Base-by-base conservation (phyloP, 1,284 basidiomycete genomes). In the Stereum hirsutum region DNA sequence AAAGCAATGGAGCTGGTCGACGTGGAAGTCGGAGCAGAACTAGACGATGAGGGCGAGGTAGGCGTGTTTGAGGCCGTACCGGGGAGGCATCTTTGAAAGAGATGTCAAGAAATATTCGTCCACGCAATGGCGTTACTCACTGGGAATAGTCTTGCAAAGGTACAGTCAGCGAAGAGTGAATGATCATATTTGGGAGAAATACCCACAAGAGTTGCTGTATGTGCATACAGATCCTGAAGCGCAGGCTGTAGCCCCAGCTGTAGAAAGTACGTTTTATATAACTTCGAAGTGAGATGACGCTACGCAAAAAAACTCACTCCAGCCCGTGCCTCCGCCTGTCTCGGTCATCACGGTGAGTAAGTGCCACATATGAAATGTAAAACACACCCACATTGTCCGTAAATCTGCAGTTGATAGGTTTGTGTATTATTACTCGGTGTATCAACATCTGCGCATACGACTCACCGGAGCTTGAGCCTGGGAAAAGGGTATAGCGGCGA, bases 41-140 rank as follows among this genome's bases (percentile, higher is more conserved):
- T 41, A 4, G 52, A 51, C n/a, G 47, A n/a, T n/a, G n/a, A 26
- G 11, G 46, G 31, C 15, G 52, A 21, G 2, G 56, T 38, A 17
- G 49, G 19, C 4, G 52, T 30, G 28, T 8, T 27, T 7, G 55
- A 20, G 1, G 56, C 47, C 33, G 56, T 45, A 25, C 58, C 54
- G 17, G 62, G 60, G 11, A 61, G 44, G 42, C 62, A 62, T 41
- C n/a, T n/a, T n/a, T n/a, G n/a, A n/a, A n/a, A n/a, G n/a, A n/a
- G n/a, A n/a, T n/a, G n/a, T n/a, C n/a, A n/a, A n/a, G n/a, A n/a
- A n/a, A n/a, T n/a, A n/a, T n/a, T n/a, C n/a, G n/a, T n/a, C n/a
- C n/a, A n/a, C n/a, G n/a, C n/a, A n/a, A n/a, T n/a, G n/a, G n/a
- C n/a, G n/a, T n/a, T n/a, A n/a, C n/a, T n/a, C n/a, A n/a, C n/a